These are phyloP conservation scores for Ephemerocybe angulata DNA, from an alignment of 768 basidiomycete species.

Conservation along the genomic window DNA sequence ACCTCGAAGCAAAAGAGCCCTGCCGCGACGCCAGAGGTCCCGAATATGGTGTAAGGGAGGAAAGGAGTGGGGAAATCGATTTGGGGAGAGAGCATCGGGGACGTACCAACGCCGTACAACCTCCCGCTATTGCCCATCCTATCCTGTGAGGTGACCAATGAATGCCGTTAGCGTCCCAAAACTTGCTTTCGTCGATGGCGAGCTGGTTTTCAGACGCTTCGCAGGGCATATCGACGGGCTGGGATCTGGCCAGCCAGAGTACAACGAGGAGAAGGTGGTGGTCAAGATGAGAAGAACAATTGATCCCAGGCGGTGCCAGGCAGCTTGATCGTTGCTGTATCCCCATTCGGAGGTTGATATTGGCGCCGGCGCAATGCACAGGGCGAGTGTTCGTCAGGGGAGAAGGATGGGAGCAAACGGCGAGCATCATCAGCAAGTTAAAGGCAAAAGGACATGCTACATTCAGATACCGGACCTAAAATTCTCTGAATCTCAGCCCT, in stretches of 20 bases:
- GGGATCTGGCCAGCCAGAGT: not conserved
- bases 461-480: too few species aligned
- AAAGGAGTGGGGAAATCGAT: not conserved
- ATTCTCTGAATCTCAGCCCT: too few species aligned
- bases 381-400: too few species aligned
- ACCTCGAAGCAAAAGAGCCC: too few species aligned
- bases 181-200: conserved; percentile 53
- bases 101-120: conserved; percentile 50
- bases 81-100: not conserved
- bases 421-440: too few species aligned
- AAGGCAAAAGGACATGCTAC: too few species aligned
- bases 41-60: not conserved
- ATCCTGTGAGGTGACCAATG: conserved; percentile 64
- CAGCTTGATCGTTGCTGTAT: too few species aligned
- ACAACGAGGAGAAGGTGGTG: not conserved
- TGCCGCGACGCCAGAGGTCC: not conserved
- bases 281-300: not conserved
- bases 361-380: too few species aligned
- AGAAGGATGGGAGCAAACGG: too few species aligned
- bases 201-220: conserved; percentile 43
- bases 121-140: conserved; percentile 72
- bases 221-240: not conserved
- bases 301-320: too few species aligned
- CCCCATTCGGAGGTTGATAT: too few species aligned
- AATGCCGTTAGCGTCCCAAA: conserved; percentile 52